phyloP scores from a whole-genome alignment of 106 monocot species.

The Triglochin maritima region DNA sequence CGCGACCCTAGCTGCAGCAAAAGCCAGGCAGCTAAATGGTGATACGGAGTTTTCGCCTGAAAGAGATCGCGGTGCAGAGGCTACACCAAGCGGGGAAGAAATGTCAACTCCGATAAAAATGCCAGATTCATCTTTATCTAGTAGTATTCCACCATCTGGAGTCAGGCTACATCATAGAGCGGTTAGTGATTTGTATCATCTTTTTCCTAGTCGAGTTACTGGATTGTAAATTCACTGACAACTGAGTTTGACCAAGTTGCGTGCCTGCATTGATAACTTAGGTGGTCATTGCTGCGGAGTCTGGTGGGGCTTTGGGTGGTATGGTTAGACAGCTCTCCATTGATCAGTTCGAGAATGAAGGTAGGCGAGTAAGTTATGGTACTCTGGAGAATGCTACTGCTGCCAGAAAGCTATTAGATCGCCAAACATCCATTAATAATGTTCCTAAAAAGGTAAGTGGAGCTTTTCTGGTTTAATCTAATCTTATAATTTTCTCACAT shows the following conservation, averaged over 20 bases:
- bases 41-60: slow-evolving; percentile 49
- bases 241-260: background rate
- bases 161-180: slow-evolving; percentile 97
- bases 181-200: slow-evolving; percentile 30
- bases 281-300: slow-evolving; percentile 98
- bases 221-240: background rate
- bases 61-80: slow-evolving; percentile 46
- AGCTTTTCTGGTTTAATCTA: background rate
- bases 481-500: background rate
- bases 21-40: slow-evolving; percentile 85
- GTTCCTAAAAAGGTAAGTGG: slow-evolving; percentile 84
- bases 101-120: slow-evolving; percentile 45
- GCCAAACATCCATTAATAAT: slow-evolving; percentile 95
- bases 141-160: slow-evolving; percentile 38
- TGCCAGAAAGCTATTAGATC: slow-evolving; percentile 88
- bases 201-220: background rate
- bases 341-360: slow-evolving; percentile 99
- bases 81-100: slow-evolving; percentile 55
- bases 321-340: slow-evolving; percentile 95
- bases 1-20: slow-evolving; percentile 92
- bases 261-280: slow-evolving; percentile 7
- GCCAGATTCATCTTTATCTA: slow-evolving; percentile 43
- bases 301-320: slow-evolving; percentile 92
- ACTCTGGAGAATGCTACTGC: slow-evolving; percentile 96
- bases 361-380: slow-evolving; percentile 94